Percentiles rank a stretch among this genome's conserved stretches.
Conservation (phyloP, 345 rosid genomes). For the Psidium guajava region DNA sequence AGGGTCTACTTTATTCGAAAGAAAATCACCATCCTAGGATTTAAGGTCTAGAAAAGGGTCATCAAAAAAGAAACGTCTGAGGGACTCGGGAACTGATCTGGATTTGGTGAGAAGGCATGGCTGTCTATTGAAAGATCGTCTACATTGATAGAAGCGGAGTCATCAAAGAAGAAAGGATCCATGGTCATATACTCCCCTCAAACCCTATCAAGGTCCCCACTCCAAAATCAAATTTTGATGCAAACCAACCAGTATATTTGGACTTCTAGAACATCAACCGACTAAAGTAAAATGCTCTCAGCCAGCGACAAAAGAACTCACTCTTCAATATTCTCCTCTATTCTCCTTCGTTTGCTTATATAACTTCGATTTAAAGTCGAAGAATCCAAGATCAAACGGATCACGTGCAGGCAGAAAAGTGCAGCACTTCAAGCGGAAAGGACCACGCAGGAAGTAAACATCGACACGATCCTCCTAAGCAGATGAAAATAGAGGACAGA, state of each 20-base stretch:
- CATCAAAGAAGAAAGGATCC: not conserved
- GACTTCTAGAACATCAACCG: not conserved
- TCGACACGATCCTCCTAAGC: not conserved
- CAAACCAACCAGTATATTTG: not conserved
- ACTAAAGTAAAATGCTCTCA: too few relatives aligned
- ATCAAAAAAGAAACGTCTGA: not conserved
- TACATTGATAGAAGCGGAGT: not conserved
- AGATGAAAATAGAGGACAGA: not conserved
- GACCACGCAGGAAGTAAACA: not conserved
- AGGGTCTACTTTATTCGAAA: not conserved
- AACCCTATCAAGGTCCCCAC: not conserved
- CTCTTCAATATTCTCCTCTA: not conserved
- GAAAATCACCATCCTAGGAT: not conserved
- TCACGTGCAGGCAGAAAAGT: not conserved
- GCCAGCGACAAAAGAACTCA: too few relatives aligned
- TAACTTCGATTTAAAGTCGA: too few relatives aligned
- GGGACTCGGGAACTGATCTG: not conserved
- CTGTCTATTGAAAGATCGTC: not conserved
- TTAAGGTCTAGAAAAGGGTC: not conserved
- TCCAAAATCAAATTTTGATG: not conserved
- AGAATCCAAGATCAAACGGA: not conserved
- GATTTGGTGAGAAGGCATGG: not conserved
- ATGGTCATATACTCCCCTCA: not conserved
- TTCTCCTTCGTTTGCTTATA: not conserved
- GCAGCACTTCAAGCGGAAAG: not conserved